Base-by-base conservation (phyloP, 2,329 filamentous ascomycete genomes). In the Tolypocladium cylindrosporum region DNA sequence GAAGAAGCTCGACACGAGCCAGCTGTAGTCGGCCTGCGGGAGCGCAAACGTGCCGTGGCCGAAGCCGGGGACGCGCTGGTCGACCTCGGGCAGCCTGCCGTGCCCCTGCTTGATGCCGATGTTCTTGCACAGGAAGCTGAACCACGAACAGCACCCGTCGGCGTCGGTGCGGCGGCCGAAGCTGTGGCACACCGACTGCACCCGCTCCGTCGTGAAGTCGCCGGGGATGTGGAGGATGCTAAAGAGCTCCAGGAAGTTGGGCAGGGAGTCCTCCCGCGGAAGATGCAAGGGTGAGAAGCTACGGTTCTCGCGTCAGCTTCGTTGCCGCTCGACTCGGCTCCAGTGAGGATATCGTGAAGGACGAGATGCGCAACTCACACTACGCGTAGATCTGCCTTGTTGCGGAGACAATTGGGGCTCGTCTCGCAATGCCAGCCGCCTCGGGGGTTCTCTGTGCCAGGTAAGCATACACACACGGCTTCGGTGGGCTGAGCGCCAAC, bases 71-170 rank as follows among this genome's bases (percentile, higher is more conserved):
- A 27, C 42, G 3, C 61, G 66, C n/a, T 66, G 68, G 50, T 68
- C 66, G 4, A 68, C 56, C 34, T 66, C 64, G 2, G 67, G 66
- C 0, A 58, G 48, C n/a, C 56, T 54, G 43, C 45, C 61, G 2
- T 51, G 61, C 1, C 60, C 59, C 24, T 61, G 62, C 55, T 59
- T 63, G 34, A 67, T 57, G 54, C 66, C 61, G 51, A 69, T 64
- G 57, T 67, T 69, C 61, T 74, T 72, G 61, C 65, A 72, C 21
- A 72, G 67, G 43, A 68, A 71, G 51, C 70, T 68, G 45, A 74
- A 72, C 72, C 70, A 74, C 0, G 67, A 62, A 39, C 62, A 64
- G 19, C 59, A 65, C 7, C 68, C 70, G 34, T 63, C 43, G 2
- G 39, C 54, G 41, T 66, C 65, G 16, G 63, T 68, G 8, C 63